Base-by-base conservation (phyloP, 441 rosid genomes). In the Biscutella laevigata region DNA sequence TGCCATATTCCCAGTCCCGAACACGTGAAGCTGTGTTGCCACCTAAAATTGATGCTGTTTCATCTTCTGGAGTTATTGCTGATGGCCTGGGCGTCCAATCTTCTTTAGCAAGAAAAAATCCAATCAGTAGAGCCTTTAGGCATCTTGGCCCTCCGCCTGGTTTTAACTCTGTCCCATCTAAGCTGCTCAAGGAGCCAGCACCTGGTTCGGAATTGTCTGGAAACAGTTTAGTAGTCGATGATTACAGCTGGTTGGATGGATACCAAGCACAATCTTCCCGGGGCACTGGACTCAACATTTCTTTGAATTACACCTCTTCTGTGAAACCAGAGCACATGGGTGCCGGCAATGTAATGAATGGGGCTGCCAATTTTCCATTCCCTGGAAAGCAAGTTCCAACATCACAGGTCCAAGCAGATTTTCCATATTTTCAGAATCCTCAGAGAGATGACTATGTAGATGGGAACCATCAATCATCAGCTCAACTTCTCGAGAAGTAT, bases 181-280 rank as follows among this genome's bases (percentile, higher is more conserved):
- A 77, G 64, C 84, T 72, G 53, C 58, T 9, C 1, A 64, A 36
- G 49, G 94, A 72, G 58, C 72, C 73, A 5, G 26, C 69, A 53
- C 61, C 83, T 41, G 74, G 72, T 64, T 58, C 72, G 1, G 78
- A 67, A 49, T 13, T 78, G 53, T 56, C 56, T 41, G 49, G 48
- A 25, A 80, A 60, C 37, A 71, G 64, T 71, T 61, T 65, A 9
- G 52, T 71, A 21, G 69, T 30, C 59, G 98, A 92, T 82, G 94
- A 92, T 70, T 92, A 92, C 72, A 84, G 92, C 71, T 92, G 98
- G 98, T 76, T 88, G 81, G 97, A 92, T 79, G 97, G 95, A 25
- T 86, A 92, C 76, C 86, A 83, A 66, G 71, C 79, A 3, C 61
- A 82, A 8, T 73, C 84, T 48, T 48, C 71, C 6, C 77, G 58